Conservation (phyloP, 352 stramenopile species). For the Phytophthora hybrid region DNA sequence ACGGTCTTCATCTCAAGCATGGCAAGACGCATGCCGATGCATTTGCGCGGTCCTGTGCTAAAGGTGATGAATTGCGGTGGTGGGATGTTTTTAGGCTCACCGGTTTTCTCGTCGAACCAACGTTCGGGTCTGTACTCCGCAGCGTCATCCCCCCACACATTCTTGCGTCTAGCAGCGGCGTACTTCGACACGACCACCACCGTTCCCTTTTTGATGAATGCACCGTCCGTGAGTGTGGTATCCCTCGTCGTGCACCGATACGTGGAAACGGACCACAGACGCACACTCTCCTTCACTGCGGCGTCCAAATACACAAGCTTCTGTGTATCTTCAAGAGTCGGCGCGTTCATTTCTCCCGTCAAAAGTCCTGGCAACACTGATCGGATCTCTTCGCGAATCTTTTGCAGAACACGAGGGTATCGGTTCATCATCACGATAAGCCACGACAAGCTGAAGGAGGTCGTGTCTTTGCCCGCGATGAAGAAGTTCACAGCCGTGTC, state of each 20-base stretch:
- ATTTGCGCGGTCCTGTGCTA: constrained; percentile 54
- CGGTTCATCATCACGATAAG: constrained; percentile 59
- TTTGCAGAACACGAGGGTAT: constrained; percentile 46
- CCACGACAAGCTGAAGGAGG: constrained; percentile 58
- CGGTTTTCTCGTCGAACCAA: constrained; percentile 47
- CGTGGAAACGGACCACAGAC: constrained; percentile 46
- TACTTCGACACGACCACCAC: constrained; percentile 53
- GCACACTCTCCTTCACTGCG: constrained; percentile 61
- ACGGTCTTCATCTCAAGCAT: constrained; percentile 55
- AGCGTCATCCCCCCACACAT: constrained; percentile 57
- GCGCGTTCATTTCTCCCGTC: constrained; percentile 21
- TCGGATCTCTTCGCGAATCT: constrained; percentile 45
- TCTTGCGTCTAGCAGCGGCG: constrained; percentile 45
- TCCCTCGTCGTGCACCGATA: constrained; percentile 22
- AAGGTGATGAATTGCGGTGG: constrained; percentile 61
- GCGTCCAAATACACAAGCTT: constrained; percentile 66
- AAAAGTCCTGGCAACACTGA: constrained; percentile 31
- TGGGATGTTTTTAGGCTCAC: constrained; percentile 40
- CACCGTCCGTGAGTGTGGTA: constrained; percentile 60
- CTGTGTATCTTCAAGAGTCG: constrained; percentile 52
- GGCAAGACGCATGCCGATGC: constrained; percentile 50
- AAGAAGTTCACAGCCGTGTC: constrained; percentile 72
- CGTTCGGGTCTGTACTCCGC: constrained; percentile 42
- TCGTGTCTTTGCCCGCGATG: constrained; percentile 63
- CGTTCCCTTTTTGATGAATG: constrained; percentile 49